Base-by-base conservation (phyloP, 257 asterid genomes). In the Datura wrightii region DNA sequence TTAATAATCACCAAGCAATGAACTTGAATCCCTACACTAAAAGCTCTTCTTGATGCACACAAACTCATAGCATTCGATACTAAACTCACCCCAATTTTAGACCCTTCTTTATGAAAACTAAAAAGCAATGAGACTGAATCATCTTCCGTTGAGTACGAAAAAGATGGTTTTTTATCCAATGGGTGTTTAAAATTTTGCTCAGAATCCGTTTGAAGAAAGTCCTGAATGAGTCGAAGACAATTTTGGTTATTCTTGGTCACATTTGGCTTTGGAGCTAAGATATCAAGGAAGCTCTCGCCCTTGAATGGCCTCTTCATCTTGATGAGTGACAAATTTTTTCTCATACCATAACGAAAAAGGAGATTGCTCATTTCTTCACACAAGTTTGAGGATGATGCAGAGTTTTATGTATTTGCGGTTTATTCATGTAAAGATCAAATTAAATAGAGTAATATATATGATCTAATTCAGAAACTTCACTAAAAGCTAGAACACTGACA, bases 31-130 rank as follows among this genome's bases (percentile, higher is more conserved):
- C 91, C 91, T 11, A 81, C 34, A 7, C 46, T 41, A 54, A 70
- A 13, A 87, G n/a, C 82, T 34, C 86, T 85, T 39, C 59, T 80
- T 11, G 72, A 82, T 5, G 80, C 85, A 19, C 91, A 87, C 15
- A 81, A 81, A 80, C 90, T 85, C 79, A 89, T 39, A 54, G 91
- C 87, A 82, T 82, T 82, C 41, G 90, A 89, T 36, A 84, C 11
- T 44, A 86, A 24, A 7, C 84, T 79, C n/a, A 79, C 83, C 69
- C 80, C 86, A 31, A 83, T 39, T 79, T 18, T 71, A 82, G 10
- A 18, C 82, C 88, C 86, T 46, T 80, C 71, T 70, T 10, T 76
- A 59, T 89, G 92, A 70, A 71, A 58, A 80, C 66, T 83, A 67
- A 79, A 79, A n/a, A 87, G 65, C 60, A 62, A 72, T n/a, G 76